Percentiles rank a stretch among this genome's conserved stretches.
Conservation (phyloP, 2,329 filamentous ascomycete genomes). For the Neodidymelliopsis sp. region DNA sequence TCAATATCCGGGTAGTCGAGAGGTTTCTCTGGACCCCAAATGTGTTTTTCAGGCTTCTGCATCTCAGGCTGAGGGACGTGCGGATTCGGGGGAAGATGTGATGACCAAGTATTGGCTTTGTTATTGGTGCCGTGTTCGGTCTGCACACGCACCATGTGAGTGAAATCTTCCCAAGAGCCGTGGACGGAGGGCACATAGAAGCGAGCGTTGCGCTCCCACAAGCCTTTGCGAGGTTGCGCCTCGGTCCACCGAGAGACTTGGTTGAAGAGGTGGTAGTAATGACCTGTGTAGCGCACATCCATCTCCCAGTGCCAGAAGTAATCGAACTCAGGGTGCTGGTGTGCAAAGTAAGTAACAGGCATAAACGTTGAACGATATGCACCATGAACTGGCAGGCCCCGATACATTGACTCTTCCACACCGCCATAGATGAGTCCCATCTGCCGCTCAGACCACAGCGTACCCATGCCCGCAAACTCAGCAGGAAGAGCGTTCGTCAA, state of each 20-base stretch:
- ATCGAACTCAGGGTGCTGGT: constrained; percentile 87
- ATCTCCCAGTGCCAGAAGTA: constrained; percentile 97
- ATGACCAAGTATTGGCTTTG: constrained; percentile 55
- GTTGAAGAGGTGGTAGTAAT: constrained; percentile 82
- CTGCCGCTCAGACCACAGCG: constrained; percentile 61
- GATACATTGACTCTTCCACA: constrained; percentile 59
- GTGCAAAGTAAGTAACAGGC: constrained; percentile 93
- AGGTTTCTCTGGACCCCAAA: constrained; percentile 58
- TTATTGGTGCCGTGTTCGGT: constrained; percentile 61
- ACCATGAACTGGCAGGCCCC: constrained; percentile 72
- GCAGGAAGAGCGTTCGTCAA: constrained; percentile 57
- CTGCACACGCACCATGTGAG: constrained; percentile 68
- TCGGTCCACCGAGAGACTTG: constrained; percentile 71
- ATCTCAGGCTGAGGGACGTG: constrained; percentile 51
- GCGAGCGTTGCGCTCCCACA: constrained; percentile 79
- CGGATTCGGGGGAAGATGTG: constrained; percentile 51
- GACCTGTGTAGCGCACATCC: constrained; percentile 88
- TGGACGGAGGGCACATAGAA: constrained; percentile 79
- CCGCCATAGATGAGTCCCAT: constrained; percentile 64
- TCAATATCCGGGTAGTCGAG: constrained; percentile 58
- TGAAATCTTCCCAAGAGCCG: constrained; percentile 76
- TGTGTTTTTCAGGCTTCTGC: constrained; percentile 53
- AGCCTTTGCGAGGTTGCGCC: constrained; percentile 71
- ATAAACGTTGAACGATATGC: constrained; percentile 80
- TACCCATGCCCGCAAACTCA: constrained; percentile 61